A percentile compares a stretch with the other conserved stretches of the same genome.
phyloP scores from a whole-genome alignment of 169 alveolate genomes.

The Cryptosporidium sp. region DNA sequence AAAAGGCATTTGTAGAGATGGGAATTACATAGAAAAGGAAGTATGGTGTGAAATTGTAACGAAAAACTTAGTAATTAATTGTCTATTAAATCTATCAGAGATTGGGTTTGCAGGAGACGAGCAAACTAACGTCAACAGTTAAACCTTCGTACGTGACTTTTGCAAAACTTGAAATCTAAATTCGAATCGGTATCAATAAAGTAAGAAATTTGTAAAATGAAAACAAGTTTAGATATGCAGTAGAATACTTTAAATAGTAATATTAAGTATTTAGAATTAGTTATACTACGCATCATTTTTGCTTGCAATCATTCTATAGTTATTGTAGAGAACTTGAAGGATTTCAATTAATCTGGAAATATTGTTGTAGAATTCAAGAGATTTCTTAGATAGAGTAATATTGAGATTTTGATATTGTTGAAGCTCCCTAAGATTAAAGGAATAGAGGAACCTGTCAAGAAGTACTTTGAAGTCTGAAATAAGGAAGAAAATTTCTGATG shows the following conservation, averaged over 20 bases:
- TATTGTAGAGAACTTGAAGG: slow-evolving; percentile 30
- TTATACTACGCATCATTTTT: slow-evolving; percentile 64
- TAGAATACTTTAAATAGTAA: neutral
- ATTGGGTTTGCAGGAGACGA: too few species aligned
- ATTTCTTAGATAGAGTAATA: neutral
- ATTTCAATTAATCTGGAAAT: slow-evolving; percentile 38
- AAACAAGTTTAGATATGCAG: neutral
- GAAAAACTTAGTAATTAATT: neutral
- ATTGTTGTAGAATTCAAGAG: slow-evolving; percentile 39
- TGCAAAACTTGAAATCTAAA: too few species aligned
- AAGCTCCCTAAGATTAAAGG: slow-evolving; percentile 21
- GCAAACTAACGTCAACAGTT: too few species aligned
- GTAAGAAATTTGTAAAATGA: neutral
- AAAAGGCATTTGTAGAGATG: neutral
- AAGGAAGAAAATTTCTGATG: slow-evolving; percentile 60
- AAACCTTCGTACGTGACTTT: too few species aligned
- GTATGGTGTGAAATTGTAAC: neutral
- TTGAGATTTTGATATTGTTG: slow-evolving; percentile 51
- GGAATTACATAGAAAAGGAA: neutral
- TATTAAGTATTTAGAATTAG: neutral
- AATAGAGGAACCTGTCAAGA: slow-evolving; percentile 63
- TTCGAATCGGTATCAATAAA: neutral
- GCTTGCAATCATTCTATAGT: slow-evolving; percentile 63
- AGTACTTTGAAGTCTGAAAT: slow-evolving; percentile 59
- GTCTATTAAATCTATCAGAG: too few species aligned